Percentiles rank a stretch among this genome's conserved stretches.
phyloP scores from a whole-genome alignment of 139 green algal species.

The Auxenochlorella pyrenoidosa region DNA sequence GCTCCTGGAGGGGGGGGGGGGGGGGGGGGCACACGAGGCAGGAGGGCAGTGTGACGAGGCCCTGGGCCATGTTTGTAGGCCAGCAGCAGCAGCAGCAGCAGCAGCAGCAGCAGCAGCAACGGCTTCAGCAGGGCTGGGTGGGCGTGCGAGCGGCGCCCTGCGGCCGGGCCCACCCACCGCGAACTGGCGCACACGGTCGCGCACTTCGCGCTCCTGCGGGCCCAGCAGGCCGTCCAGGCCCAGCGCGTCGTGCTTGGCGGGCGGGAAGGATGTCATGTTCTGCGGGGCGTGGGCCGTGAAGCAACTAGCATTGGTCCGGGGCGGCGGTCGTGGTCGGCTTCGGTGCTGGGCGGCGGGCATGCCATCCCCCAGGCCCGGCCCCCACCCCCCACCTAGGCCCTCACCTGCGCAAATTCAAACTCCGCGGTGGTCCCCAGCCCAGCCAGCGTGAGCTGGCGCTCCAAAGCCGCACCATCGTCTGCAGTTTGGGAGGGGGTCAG shows the following conservation, averaged over 20 bases:
- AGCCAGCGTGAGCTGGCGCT: constrained; percentile 28
- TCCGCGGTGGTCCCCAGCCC: constrained; percentile 24
- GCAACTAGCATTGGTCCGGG: too few species aligned
- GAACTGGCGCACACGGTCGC: constrained; percentile 71
- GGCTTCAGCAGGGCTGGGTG: background rate
- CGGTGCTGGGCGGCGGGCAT: background rate
- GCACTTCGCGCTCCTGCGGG: constrained; percentile 68
- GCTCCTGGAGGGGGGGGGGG: constrained; percentile 62
- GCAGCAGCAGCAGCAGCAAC: background rate
- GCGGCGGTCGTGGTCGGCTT: too few species aligned
- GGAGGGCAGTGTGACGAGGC: too few species aligned
- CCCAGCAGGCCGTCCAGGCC: constrained; percentile 78
- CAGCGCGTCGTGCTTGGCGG: constrained; percentile 73
- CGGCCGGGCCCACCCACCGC: constrained; percentile 60
- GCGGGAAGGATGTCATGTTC: constrained; percentile 75
- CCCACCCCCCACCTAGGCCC: background rate
- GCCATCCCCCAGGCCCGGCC: background rate
- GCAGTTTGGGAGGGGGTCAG: background rate
- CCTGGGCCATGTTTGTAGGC: background rate
- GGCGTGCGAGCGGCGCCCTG: too few species aligned
- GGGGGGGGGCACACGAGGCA: too few species aligned
- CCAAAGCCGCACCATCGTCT: background rate
- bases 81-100: background rate
- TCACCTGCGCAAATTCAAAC: constrained; percentile 27
- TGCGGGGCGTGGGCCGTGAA: constrained; percentile 37